Evolutionary conservation across 176 grass and related monocot genomes (phyloP), one percentile per base, ranked within the genome.

Genomic region (Triticum urartu): DNA sequence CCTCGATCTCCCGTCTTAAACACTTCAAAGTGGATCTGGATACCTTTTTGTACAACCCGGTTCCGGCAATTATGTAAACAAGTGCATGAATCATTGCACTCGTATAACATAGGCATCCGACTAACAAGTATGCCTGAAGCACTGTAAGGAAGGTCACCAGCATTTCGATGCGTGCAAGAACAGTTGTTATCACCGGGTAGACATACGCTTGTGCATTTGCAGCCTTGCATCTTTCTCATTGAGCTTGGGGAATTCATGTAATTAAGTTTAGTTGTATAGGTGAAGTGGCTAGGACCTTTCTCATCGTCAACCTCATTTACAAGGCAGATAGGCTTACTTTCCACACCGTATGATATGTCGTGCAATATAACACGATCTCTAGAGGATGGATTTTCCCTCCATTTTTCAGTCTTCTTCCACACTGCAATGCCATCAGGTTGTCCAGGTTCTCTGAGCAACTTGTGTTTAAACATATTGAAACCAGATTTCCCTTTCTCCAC

Each of bases 401-500:
- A 97, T 85, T 88, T 94, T 72, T 97, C 91, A 74, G 88, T 87
- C 75, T 87, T 91, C 79, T 93, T 97, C 95, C 95, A 97, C 21
- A 94, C 85, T 45, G 92, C 89, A 73, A 93, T 91, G 38, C 89
- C 92, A 81, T 91, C 89, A 39, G 92, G 89, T 75, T 97, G 95
- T 50, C 89, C 90, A 39, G 90, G 90, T 36, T 97, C 90, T 54
- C 95, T 89, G 36, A 91, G 61, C 40, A 97, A 74, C 69, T 90
- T 94, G 82, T 97, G 91, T 87, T 91, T 97, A 76, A 97, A 97
- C 21, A 89, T 90, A 48, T 94, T 97, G 81, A 93, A 97, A 72
- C 90, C 92, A 25, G 95, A 88, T 80, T 87, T 90, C 21, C 84
- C 86, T 88, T 89, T 93, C 87, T 97, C 95, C 48, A 87, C 50